Conservation (phyloP, 2,329 filamentous ascomycete genomes). For the Diaporthe sp. region DNA sequence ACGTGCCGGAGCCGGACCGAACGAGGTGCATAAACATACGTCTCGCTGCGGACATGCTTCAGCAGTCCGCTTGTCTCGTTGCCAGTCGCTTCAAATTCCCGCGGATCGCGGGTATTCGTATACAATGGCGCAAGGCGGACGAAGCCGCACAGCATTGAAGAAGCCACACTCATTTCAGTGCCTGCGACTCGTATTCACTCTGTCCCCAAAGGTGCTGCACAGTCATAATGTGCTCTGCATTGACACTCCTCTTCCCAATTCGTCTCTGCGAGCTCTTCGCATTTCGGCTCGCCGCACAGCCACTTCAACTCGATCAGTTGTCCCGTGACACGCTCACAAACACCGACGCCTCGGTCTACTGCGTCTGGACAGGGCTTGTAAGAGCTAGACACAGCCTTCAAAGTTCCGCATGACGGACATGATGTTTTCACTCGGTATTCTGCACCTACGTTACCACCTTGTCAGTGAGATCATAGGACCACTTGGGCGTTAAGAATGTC, state of each 20-base stretch:
- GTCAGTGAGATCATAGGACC: not conserved
- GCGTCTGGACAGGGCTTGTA: conserved; percentile 15
- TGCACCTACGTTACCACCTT: not conserved
- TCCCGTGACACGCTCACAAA: conserved; percentile 1
- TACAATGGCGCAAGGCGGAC: not conserved
- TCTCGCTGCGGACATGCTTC: not conserved
- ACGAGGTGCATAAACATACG: not conserved
- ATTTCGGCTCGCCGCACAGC: conserved; percentile 4
- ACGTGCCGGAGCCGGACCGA: not conserved
- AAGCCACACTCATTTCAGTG: not conserved
- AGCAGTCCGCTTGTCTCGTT: not conserved
- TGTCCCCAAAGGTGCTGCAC: not conserved
- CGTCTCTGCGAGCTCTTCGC: not conserved
- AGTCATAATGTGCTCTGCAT: not conserved
- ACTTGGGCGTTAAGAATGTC: not conserved
- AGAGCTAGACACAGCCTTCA: not conserved
- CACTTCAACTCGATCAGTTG: conserved; percentile 2
- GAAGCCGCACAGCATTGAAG: too few relatives aligned
- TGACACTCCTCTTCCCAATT: conserved; percentile 15
- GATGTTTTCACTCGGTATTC: conserved; percentile 17
- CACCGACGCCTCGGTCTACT: not conserved
- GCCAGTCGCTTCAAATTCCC: not conserved
- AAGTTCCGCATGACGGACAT: conserved; percentile 6
- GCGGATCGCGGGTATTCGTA: too few relatives aligned
- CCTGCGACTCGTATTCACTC: not conserved